Percentiles rank a stretch among this genome's conserved stretches.
phyloP scores from a whole-genome alignment of 2,329 filamentous ascomycete species.

The Pezicula rhizophila region DNA sequence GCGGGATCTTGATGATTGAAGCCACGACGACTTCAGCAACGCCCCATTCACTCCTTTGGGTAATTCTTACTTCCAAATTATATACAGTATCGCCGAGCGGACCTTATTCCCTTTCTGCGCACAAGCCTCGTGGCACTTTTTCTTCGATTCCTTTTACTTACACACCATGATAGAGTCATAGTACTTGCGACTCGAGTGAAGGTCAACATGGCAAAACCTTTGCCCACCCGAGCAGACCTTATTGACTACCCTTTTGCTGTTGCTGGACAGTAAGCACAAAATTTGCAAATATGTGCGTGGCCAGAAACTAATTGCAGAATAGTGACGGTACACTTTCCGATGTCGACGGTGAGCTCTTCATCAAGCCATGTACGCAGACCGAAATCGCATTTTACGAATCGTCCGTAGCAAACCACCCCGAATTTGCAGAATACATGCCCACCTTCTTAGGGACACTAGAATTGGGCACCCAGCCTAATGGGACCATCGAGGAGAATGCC shows the following conservation, averaged over 20 bases:
- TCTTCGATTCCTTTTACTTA: conserved; percentile 10
- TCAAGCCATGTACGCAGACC: conserved; percentile 83
- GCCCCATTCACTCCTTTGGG: not conserved
- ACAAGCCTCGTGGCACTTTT: conserved; percentile 9
- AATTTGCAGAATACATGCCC: conserved; percentile 77
- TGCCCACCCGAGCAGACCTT: conserved; percentile 46
- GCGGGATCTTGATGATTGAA: not conserved
- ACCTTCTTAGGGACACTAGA: conserved; percentile 74
- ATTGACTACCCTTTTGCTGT: conserved; percentile 69
- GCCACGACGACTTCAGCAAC: not conserved
- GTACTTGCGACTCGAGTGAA: conserved; percentile 18
- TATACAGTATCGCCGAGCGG: not conserved
- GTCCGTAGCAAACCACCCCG: conserved; percentile 54
- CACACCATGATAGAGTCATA: conserved; percentile 28
- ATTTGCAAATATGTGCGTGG: not conserved
- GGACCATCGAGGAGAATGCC: conserved; percentile 38
- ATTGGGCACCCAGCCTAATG: conserved; percentile 51
- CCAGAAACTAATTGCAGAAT: conserved; percentile 14
- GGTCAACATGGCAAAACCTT: conserved; percentile 32
- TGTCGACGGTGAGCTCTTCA: conserved; percentile 74
- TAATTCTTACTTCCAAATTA: not conserved
- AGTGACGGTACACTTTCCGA: conserved; percentile 91
- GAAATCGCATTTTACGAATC: conserved; percentile 90
- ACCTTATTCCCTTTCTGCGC: conserved; percentile 3
- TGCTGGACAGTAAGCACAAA: conserved; percentile 68